Evolutionary conservation across 1,284 basidiomycete species (phyloP).

Genomic region (Xerocomus nothofagi): DNA sequence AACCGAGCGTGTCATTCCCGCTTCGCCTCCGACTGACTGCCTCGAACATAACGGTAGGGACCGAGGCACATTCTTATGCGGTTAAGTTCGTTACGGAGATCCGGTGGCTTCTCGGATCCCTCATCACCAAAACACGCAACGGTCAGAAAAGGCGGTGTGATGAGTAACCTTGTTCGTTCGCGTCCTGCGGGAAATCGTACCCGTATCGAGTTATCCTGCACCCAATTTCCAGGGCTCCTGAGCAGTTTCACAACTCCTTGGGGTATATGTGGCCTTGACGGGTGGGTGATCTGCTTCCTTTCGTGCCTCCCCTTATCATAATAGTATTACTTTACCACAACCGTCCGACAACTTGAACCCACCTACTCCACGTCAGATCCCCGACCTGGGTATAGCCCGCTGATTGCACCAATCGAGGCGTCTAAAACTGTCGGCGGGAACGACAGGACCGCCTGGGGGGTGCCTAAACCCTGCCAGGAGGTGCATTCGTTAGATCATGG

Average conservation of each 20-base stretch:
- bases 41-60: background rate
- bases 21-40: background rate
- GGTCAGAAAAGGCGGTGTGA: background rate
- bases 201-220: background rate
- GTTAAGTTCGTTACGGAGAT: background rate
- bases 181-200: conserved; percentile 4
- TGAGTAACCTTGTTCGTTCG: background rate
- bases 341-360: too few species aligned
- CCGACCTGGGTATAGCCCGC: too few species aligned
- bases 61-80: too few species aligned
- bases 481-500: too few species aligned
- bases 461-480: too few species aligned
- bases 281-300: background rate
- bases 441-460: too few species aligned
- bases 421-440: too few species aligned
- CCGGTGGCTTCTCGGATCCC: background rate
- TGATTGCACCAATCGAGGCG: too few species aligned
- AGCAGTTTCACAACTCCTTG: background rate
- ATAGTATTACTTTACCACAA: too few species aligned
- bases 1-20: too few species aligned
- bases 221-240: background rate
- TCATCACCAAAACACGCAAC: background rate
- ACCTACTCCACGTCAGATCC: too few species aligned
- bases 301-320: background rate
- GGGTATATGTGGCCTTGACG: background rate